Percentiles rank a stretch among this genome's conserved stretches.
phyloP scores from a whole-genome alignment of 2,329 filamentous ascomycete genomes.

The Plenodomus tracheiphilus region DNA sequence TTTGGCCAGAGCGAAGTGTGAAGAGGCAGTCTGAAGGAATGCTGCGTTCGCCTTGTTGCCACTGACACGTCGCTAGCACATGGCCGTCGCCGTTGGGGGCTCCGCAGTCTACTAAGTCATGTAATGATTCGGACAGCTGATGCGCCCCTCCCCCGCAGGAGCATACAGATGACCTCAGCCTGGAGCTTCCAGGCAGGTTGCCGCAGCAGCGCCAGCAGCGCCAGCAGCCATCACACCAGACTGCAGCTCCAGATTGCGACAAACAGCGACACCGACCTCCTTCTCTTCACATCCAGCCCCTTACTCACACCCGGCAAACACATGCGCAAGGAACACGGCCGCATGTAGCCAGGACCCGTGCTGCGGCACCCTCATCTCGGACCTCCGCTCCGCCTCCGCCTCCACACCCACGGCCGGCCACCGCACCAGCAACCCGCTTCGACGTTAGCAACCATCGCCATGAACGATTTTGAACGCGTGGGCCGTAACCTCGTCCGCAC shows the following conservation, averaged over 20 bases:
- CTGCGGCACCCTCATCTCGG: constrained; percentile 12
- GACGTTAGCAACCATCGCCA: constrained; percentile 32
- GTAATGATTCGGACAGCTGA: background rate
- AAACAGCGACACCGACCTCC: background rate
- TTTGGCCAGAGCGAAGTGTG: too few relatives aligned
- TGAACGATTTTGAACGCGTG: constrained; percentile 75
- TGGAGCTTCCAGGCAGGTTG: too few relatives aligned
- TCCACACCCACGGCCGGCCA: constrained; percentile 8
- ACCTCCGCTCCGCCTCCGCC: constrained; percentile 20
- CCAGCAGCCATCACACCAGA: background rate
- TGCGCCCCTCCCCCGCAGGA: background rate
- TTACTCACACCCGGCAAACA: background rate
- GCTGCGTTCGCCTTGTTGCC: background rate
- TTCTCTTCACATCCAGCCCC: background rate
- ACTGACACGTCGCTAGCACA: background rate
- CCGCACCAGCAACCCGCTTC: constrained; percentile 2
- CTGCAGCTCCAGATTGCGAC: background rate
- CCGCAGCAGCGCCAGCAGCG: background rate
- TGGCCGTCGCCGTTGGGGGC: too few relatives aligned
- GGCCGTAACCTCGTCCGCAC: constrained; percentile 81
- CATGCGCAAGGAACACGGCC: constrained; percentile 1
- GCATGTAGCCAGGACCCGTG: constrained; percentile 13
- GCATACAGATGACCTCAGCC: background rate
- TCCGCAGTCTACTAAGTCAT: too few relatives aligned
- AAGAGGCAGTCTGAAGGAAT: background rate